Evolutionary conservation across 2,329 filamentous ascomycete genomes (phyloP).

Genomic region (Pseudopyrenochaeta lycopersici): DNA sequence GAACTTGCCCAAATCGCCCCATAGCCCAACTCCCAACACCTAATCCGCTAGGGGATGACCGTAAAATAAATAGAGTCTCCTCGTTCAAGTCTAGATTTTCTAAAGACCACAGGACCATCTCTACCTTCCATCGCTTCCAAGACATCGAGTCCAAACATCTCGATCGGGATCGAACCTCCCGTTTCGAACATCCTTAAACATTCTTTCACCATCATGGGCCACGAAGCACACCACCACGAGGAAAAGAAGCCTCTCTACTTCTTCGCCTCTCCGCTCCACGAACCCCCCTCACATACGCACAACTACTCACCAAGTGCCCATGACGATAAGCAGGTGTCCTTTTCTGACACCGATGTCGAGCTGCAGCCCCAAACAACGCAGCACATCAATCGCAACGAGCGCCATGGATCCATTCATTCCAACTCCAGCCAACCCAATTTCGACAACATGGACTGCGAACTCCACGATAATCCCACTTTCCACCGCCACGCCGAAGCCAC

Average conservation of each 20-base stretch:
- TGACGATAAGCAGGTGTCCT: background rate
- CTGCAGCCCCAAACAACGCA: background rate
- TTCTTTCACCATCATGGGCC: constrained; percentile 20
- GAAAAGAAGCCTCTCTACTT: constrained; percentile 20
- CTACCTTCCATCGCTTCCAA: background rate
- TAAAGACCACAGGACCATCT: background rate
- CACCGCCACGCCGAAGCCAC: constrained; percentile 60
- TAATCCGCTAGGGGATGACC: background rate
- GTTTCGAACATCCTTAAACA: background rate
- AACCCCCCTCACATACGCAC: background rate
- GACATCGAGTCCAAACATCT: background rate
- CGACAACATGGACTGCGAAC: constrained; percentile 15
- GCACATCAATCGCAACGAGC: background rate
- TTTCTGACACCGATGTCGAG: constrained; percentile 14
- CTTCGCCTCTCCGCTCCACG: constrained; percentile 29
- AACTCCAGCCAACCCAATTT: constrained; percentile 18
- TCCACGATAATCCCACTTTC: constrained; percentile 37
- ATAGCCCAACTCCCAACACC: background rate
- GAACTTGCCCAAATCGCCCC: background rate
- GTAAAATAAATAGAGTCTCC: background rate
- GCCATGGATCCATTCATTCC: constrained; percentile 1
- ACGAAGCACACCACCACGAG: constrained; percentile 24
- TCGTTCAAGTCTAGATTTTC: background rate
- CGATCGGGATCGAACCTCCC: too few species aligned
- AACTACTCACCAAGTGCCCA: background rate